Percentiles rank a stretch among this genome's conserved stretches.
These are phyloP conservation scores for Alternaria consortialis DNA, from an alignment of 2,329 filamentous ascomycete genomes.

Conservation along the genomic window DNA sequence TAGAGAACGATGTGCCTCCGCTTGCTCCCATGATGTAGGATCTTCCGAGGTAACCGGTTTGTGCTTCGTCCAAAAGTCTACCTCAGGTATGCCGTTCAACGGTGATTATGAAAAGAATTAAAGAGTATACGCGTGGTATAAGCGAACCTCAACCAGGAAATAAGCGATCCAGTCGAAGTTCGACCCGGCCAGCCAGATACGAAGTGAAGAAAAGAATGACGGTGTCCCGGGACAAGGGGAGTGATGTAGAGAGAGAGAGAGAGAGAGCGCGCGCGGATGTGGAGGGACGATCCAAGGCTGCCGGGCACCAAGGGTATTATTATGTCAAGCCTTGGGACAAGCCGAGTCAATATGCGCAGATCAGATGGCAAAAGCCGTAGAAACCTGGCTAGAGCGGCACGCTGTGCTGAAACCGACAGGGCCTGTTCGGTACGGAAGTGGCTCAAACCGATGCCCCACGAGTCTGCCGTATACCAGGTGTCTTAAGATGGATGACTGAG, in stretches of 20 bases:
- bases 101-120: constrained; percentile 48
- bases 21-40: constrained; percentile 24
- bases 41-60: neutral
- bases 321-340: constrained; percentile 38
- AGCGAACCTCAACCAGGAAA: constrained; percentile 45
- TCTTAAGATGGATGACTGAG: constrained; percentile 43
- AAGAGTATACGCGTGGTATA: constrained; percentile 44
- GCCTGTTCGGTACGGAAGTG: constrained; percentile 41
- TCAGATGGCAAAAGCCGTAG: constrained; percentile 45
- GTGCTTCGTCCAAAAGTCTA: constrained; percentile 8
- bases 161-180: constrained; percentile 48
- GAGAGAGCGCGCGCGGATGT: constrained; percentile 39
- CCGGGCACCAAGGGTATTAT: constrained; percentile 49
- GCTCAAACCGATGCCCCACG: constrained; percentile 47
- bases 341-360: constrained; percentile 38
- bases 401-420: constrained; percentile 49
- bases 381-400: constrained; percentile 41
- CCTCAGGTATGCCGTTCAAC: constrained; percentile 38
- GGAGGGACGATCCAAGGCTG: constrained; percentile 43
- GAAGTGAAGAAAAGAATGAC: constrained; percentile 52
- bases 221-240: constrained; percentile 44
- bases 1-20: constrained; percentile 18
- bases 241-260: constrained; percentile 31
- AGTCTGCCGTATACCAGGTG: constrained; percentile 41
- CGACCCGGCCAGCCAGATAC: constrained; percentile 55